Percentiles rank a stretch among this genome's conserved stretches.
Evolutionary conservation across 2,329 filamentous ascomycete genomes (phyloP).

Genomic region (Aschersonia sp.): DNA sequence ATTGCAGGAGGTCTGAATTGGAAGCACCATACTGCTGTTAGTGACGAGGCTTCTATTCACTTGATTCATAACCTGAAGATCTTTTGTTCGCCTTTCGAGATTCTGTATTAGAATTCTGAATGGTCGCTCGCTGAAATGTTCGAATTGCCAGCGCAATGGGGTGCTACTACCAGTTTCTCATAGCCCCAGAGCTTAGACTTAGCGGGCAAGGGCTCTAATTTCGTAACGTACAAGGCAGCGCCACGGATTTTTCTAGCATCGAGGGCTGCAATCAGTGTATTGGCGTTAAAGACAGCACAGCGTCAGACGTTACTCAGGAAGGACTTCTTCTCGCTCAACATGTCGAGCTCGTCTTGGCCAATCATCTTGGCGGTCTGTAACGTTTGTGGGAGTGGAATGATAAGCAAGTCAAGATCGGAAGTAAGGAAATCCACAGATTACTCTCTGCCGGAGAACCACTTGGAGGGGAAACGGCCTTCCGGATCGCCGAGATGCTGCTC

Average conservation of each 20-base stretch:
- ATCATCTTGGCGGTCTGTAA: slow-evolving; percentile 24
- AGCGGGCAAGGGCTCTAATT: slow-evolving; percentile 54
- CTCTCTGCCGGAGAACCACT: not conserved
- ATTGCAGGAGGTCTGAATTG: too few relatives aligned
- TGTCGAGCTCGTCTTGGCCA: slow-evolving; percentile 25
- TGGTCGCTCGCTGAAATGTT: not conserved
- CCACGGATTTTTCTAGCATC: slow-evolving; percentile 26
- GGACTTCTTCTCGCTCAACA: slow-evolving; percentile 24
- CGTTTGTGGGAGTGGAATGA: slow-evolving; percentile 27
- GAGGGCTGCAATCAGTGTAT: slow-evolving; percentile 43
- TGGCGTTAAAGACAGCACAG: slow-evolving; percentile 25
- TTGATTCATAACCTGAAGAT: too few relatives aligned
- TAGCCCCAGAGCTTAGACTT: slow-evolving; percentile 51
- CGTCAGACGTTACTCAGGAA: slow-evolving; percentile 55
- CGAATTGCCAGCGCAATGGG: slow-evolving; percentile 11
- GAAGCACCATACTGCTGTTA: too few relatives aligned
- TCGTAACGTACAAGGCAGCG: slow-evolving; percentile 57
- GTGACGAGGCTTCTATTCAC: too few relatives aligned
- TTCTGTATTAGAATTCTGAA: too few relatives aligned
- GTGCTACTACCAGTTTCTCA: slow-evolving; percentile 45
- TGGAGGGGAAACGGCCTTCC: not conserved
- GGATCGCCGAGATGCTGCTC: not conserved
- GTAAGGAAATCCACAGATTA: slow-evolving; percentile 20
- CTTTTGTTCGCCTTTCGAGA: too few relatives aligned
- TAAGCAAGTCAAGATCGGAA: slow-evolving; percentile 26